These are phyloP conservation scores for Eutrema salsugineum DNA, from an alignment of 441 rosid species.

Conservation along the genomic window DNA sequence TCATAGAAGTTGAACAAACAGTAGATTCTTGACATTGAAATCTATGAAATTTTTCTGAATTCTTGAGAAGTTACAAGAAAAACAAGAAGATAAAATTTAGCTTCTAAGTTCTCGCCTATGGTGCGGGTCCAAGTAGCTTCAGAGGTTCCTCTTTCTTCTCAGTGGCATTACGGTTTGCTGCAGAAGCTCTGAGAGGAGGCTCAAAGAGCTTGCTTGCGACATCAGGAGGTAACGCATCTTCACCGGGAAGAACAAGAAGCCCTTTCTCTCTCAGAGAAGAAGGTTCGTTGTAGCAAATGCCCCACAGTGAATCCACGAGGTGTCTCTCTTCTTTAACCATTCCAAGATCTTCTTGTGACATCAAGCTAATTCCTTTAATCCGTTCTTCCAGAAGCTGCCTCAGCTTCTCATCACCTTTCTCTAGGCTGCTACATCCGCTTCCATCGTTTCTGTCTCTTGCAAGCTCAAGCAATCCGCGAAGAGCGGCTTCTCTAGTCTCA, in stretches of 20 bases:
- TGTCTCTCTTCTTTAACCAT: constrained; percentile 87
- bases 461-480: constrained; percentile 63
- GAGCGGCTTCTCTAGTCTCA: constrained; percentile 74
- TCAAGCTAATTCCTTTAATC: constrained; percentile 51
- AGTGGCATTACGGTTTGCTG: constrained; percentile 42
- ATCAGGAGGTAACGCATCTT: constrained; percentile 79
- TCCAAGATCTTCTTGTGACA: constrained; percentile 80
- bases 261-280: constrained; percentile 73
- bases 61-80: background rate
- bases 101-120: constrained; percentile 19
- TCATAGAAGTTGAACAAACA: too few relatives aligned
- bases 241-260: constrained; percentile 80
- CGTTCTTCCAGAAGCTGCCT: constrained; percentile 73
- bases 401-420: constrained; percentile 47
- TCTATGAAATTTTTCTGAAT: background rate
- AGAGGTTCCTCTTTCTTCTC: constrained; percentile 59
- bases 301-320: constrained; percentile 80
- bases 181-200: constrained; percentile 84
- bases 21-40: background rate
- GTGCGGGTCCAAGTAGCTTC: constrained; percentile 49
- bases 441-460: constrained; percentile 39
- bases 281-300: constrained; percentile 63
- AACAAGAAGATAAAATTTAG: background rate
- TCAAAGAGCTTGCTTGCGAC: constrained; percentile 82
- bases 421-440: constrained; percentile 19